Evolutionary conservation across 106 monocot species (phyloP), one percentile per base, ranked within the genome.

Genomic region (Acorus calamus): DNA sequence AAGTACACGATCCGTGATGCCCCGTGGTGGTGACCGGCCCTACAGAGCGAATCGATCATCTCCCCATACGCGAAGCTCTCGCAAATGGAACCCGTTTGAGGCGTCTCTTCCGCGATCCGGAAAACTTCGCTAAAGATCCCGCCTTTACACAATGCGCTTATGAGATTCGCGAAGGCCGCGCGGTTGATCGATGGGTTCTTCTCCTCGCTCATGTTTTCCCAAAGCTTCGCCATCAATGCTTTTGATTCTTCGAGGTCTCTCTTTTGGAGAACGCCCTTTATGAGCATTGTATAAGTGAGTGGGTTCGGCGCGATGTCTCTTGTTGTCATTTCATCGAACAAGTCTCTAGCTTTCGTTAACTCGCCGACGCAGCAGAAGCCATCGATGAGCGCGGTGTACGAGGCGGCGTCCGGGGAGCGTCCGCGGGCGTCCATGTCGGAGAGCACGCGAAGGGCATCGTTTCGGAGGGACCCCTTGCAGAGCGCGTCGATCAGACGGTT

Each of bases 31-130:
- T 73, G 80, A 14, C 80, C 78, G 2, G 64, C 53, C 45, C 74
- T 67, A 72, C 96, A 88, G 2, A 98, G 69, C 3, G 85, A 91
- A 75, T 98, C 87, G 1, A 91, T 83, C 83, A 98, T 98, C 68
- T 98, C 83, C 11, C 71, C 82, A 60, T 91, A 98, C 3, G 83
- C 82, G 54, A 98, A 98, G 61, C 68, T 70, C 52, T 81, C 82
- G 12, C 12, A 42, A 0, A 98, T 80, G 42, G 52, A 74, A 51
- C 63, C 67, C 56, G 74, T 80, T 62, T 87, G 87, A 2, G 91
- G 96, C 84, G 78, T 85, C 60, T 76, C 84, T 66, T 96, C 91
- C 1, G 91, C 85, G 14, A 98, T 81, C 69, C 68, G 72, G 68
- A 92, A 98, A 4, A 98, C 79, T 50, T 85, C 85, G 6, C 79